Conservation (phyloP, 2,329 filamentous ascomycete species). For the Bipolaris cookei region DNA sequence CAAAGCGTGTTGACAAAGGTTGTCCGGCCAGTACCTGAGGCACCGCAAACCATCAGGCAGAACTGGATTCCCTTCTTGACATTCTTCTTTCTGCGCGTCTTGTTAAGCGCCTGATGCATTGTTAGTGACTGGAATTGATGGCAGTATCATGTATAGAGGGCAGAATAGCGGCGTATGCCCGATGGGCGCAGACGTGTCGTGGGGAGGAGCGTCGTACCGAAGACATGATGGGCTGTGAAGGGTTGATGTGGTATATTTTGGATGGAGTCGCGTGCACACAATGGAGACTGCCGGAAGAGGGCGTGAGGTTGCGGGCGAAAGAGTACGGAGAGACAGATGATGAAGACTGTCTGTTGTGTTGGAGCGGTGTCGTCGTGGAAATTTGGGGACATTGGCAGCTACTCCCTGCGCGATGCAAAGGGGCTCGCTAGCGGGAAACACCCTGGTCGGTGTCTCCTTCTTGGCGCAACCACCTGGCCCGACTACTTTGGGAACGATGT, state of each 20-base stretch:
- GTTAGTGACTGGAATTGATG: constrained; percentile 38
- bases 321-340: constrained; percentile 12
- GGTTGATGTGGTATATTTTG: constrained; percentile 29
- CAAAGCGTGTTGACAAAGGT: constrained; percentile 99
- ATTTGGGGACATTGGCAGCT: constrained; percentile 50
- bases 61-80: constrained; percentile 99
- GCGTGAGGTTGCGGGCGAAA: constrained; percentile 28
- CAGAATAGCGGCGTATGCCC: constrained; percentile 28
- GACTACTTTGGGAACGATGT: constrained; percentile 23
- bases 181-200: constrained; percentile 27
- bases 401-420: constrained; percentile 50
- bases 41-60: constrained; percentile 99
- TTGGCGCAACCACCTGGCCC: constrained; percentile 38
- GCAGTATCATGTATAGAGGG: constrained; percentile 21
- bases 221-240: constrained; percentile 43
- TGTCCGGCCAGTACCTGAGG: constrained; percentile 96
- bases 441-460: constrained; percentile 43
- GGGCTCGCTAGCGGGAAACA: constrained; percentile 46
- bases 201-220: constrained; percentile 44
- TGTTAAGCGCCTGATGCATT: constrained; percentile 60
- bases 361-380: constrained; percentile 44
- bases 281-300: constrained; percentile 27
- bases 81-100: constrained; percentile 99
- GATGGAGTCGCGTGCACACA: constrained; percentile 25
- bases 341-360: constrained; percentile 35